phyloP scores from a whole-genome alignment of 2,329 filamentous ascomycete species.

The Calonectria hawksworthii region DNA sequence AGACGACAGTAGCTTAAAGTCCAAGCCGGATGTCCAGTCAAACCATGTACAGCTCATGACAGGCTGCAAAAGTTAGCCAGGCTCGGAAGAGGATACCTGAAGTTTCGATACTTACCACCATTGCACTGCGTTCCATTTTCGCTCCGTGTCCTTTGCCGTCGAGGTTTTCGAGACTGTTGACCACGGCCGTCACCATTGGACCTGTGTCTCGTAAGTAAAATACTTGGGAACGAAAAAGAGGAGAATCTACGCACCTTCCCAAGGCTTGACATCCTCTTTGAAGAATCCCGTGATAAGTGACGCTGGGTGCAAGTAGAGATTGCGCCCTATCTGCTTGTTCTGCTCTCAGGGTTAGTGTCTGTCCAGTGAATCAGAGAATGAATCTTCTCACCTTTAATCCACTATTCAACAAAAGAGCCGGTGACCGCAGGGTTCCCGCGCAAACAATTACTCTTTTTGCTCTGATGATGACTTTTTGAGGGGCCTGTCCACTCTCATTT shows the following conservation, averaged over 20 bases:
- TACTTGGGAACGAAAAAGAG: neutral
- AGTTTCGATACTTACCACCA: conserved; percentile 9
- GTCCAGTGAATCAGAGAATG: neutral
- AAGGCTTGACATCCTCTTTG: conserved; percentile 13
- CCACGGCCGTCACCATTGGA: conserved; percentile 16
- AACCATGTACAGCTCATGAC: neutral
- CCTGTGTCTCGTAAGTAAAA: neutral
- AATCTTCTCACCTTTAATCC: neutral
- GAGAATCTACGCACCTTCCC: conserved; percentile 14
- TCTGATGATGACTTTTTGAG: conserved; percentile 1
- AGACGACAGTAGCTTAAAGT: conserved; percentile 19
- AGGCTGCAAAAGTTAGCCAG: neutral
- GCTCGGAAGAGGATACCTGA: neutral
- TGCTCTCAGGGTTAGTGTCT: neutral
- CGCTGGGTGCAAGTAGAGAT: conserved; percentile 25
- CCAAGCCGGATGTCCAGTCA: conserved; percentile 6
- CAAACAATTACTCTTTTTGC: conserved; percentile 26
- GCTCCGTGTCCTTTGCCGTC: conserved; percentile 26
- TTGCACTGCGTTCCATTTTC: conserved; percentile 18
- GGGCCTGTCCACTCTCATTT: neutral
- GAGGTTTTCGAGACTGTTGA: conserved; percentile 22
- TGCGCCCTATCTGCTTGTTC: conserved; percentile 26
- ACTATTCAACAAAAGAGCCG: conserved; percentile 21
- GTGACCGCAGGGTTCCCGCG: conserved; percentile 18
- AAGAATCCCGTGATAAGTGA: conserved; percentile 20